These are phyloP conservation scores for Mycena venus DNA, from an alignment of 768 basidiomycete species.

Conservation along the genomic window DNA sequence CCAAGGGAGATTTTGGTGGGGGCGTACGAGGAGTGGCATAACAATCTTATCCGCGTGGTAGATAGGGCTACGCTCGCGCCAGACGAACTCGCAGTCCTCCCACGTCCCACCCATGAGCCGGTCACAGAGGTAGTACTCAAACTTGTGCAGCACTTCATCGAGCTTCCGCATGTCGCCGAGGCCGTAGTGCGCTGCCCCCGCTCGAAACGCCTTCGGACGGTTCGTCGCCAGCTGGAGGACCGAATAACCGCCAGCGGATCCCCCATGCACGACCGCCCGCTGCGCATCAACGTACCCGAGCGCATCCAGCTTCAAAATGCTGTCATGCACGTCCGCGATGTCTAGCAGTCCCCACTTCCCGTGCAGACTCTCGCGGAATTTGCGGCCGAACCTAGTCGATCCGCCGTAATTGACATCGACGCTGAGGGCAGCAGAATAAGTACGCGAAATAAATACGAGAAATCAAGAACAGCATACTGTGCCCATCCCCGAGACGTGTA, in stretches of 20 bases:
- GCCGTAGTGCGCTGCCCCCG: conserved; percentile 63
- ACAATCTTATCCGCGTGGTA: conserved; percentile 63
- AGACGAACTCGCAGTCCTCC: conserved; percentile 60
- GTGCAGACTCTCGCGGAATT: conserved; percentile 50
- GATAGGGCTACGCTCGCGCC: conserved; percentile 65
- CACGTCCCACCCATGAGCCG: conserved; percentile 66
- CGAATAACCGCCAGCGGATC: conserved; percentile 70
- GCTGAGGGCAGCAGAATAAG: background rate
- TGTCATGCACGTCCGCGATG: conserved; percentile 60
- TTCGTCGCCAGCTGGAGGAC: conserved; percentile 55
- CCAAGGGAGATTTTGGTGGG: background rate
- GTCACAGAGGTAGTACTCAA: conserved; percentile 59
- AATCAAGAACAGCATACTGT: background rate
- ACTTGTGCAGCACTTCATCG: conserved; percentile 69
- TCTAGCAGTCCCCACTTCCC: conserved; percentile 74
- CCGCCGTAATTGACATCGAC: conserved; percentile 8
- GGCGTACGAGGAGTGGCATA: conserved; percentile 62
- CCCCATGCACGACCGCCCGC: conserved; percentile 68
- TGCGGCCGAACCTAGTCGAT: conserved; percentile 1
- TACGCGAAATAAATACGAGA: background rate
- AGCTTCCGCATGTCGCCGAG: conserved; percentile 64
- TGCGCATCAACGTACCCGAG: conserved; percentile 56
- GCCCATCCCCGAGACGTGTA: conserved; percentile 66
- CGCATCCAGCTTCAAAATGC: conserved; percentile 54
- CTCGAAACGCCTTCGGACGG: conserved; percentile 55